Evolutionary conservation across 2,329 filamentous ascomycete genomes (phyloP), one percentile per base, ranked within the genome.

Genomic region (Fusarium anthophilum): DNA sequence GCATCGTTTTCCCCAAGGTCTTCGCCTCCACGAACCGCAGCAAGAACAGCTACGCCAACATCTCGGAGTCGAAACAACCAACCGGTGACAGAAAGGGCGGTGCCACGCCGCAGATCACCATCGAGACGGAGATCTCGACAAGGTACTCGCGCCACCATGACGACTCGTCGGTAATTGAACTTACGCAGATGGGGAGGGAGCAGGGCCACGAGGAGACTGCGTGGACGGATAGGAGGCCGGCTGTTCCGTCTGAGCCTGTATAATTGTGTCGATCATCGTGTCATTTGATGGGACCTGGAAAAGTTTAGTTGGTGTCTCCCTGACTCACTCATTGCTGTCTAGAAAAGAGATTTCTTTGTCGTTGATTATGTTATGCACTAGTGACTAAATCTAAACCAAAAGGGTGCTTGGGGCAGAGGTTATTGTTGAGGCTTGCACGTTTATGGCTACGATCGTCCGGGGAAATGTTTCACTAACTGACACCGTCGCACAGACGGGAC

Each of bases 1-100:
- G 62, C 20, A n/a, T 44, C 2, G 10, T 74, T 10, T 76, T 76
- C 24, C 74, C 73, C 24, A 76, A 63, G 43, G 61, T 76, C 4
- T 74, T 70, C 28, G 68, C 55, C 5, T 54, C 65, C 2, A 76
- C 74, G 13, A 55, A 65, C 15, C 44, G 50, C n/a, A 55, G 47
- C 60, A 67, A 64, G 30, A 58, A 57, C 18, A 41, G 38, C 12
- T 76, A 76, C 53, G 63, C 73, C 57, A 72, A 76, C 15, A 67
- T 70, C 38, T 70, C 66, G 1, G 55, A 37, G 18, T 39, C 51
- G 0, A 67, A 66, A 6, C 48, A 51, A 3, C 61, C 54, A 5
- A 3, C 14, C 4, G 26, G 32, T 6, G 45, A 44, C 11, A 50
- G 13, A 24, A 53, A 38, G 61, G 18, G 24, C 20, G 35, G 18